Percentiles rank a stretch among this genome's conserved stretches.
Evolutionary conservation across 2,329 filamentous ascomycete genomes (phyloP).

Genomic region (Trichoderma polysporum): DNA sequence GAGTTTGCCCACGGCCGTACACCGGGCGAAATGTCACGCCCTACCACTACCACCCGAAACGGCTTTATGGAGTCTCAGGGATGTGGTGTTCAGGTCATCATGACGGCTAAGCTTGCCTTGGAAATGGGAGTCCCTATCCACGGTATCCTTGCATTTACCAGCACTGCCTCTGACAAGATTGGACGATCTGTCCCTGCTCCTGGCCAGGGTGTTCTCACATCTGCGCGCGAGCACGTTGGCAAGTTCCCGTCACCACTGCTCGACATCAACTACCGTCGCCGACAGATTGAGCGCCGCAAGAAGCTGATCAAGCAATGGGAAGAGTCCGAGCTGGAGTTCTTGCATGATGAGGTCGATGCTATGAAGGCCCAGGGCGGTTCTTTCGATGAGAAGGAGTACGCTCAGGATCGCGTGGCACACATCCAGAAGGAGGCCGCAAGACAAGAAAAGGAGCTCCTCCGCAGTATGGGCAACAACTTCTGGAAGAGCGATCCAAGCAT

Average conservation of each 20-base stretch:
- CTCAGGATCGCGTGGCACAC: slow-evolving; percentile 79
- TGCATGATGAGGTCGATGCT: slow-evolving; percentile 87
- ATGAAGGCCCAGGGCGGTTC: slow-evolving; percentile 75
- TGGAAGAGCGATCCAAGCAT: slow-evolving; percentile 96
- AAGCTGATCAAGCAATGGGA: slow-evolving; percentile 96
- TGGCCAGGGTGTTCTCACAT: slow-evolving; percentile 94
- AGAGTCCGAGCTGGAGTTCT: slow-evolving; percentile 87
- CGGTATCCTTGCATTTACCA: slow-evolving; percentile 87
- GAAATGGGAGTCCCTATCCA: slow-evolving; percentile 99
- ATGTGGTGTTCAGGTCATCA: slow-evolving; percentile 96
- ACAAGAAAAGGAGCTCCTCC: slow-evolving; percentile 90
- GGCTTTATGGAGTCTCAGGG: slow-evolving; percentile 99
- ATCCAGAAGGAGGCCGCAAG: slow-evolving; percentile 82
- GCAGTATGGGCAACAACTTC: slow-evolving; percentile 95
- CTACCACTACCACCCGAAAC: slow-evolving; percentile 92
- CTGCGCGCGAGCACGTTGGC: slow-evolving; percentile 83
- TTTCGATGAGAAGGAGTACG: slow-evolving; percentile 84
- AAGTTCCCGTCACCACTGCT: slow-evolving; percentile 94
- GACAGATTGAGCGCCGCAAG: slow-evolving; percentile 91
- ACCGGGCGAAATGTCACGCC: slow-evolving; percentile 95
- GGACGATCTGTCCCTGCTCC: slow-evolving; percentile 95
- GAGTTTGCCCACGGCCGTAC: slow-evolving; percentile 95
- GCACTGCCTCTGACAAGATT: slow-evolving; percentile 98
- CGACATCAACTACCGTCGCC: slow-evolving; percentile 95
- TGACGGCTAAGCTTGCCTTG: slow-evolving; percentile 92